A percentile compares a stretch with the other conserved stretches of the same genome.
phyloP scores from a whole-genome alignment of 805 yeast genomes.

The Wickerhamiella cacticola region DNA sequence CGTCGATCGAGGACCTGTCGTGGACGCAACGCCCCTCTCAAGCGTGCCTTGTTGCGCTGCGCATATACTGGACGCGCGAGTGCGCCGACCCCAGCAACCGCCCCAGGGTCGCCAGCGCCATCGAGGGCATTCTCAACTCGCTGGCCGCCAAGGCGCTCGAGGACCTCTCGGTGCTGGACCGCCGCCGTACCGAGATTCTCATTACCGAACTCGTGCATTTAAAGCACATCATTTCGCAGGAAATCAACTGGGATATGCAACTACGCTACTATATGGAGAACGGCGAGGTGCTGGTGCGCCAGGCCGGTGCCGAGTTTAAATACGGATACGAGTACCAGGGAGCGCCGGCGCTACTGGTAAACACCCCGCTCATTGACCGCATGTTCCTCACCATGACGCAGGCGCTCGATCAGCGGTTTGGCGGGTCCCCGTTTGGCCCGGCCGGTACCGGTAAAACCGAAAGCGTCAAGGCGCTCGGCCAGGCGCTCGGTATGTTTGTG shows the following conservation, averaged over 20 bases:
- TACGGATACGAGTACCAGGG: slow-evolving; percentile 85
- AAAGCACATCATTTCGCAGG: background rate
- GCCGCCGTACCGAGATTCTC: slow-evolving; percentile 45
- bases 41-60: slow-evolving; percentile 22
- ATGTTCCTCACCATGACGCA: slow-evolving; percentile 60
- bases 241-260: slow-evolving; percentile 5
- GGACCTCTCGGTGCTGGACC: slow-evolving; percentile 25
- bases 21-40: slow-evolving; percentile 47
- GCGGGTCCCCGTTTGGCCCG: slow-evolving; percentile 92
- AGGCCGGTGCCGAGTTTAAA: slow-evolving; percentile 24
- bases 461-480: slow-evolving; percentile 72
- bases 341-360: slow-evolving; percentile 55
- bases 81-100: background rate
- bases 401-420: slow-evolving; percentile 58
- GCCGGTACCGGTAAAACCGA: slow-evolving; percentile 98
- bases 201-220: slow-evolving; percentile 56
- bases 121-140: background rate
- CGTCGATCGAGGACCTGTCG: slow-evolving; percentile 14
- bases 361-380: slow-evolving; percentile 57
- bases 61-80: slow-evolving; percentile 4
- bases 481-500: slow-evolving; percentile 66
- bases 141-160: slow-evolving; percentile 29
- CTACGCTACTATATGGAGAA: background rate
- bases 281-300: background rate
- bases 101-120: background rate